Evolutionary conservation across 2,329 filamentous ascomycete species (phyloP).

Genomic region (Alternaria brassicicola): DNA sequence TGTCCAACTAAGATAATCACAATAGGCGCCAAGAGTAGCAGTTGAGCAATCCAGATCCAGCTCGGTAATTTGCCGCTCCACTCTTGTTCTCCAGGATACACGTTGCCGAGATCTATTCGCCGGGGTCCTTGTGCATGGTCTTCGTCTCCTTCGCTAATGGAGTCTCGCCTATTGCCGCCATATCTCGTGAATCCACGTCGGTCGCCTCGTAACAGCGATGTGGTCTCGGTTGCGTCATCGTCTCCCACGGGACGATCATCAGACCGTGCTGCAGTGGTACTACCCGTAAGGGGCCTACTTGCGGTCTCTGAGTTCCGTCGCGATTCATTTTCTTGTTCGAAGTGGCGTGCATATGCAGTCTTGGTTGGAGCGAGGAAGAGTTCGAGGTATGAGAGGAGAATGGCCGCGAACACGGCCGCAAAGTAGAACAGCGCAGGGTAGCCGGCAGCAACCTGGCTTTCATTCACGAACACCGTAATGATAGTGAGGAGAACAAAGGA

Average conservation of each 20-base stretch:
- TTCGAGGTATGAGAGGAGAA: conserved; percentile 78
- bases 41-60: conserved; percentile 88
- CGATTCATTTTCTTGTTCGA: conserved; percentile 41
- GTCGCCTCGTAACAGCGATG: conserved; percentile 60
- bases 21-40: conserved; percentile 79
- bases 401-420: conserved; percentile 73
- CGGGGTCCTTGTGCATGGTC: conserved; percentile 48
- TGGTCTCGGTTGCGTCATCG: conserved; percentile 60
- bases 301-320: conserved; percentile 37
- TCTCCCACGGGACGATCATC: conserved; percentile 41
- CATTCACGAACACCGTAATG: conserved; percentile 76
- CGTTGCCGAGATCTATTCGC: conserved; percentile 32
- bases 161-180: conserved; percentile 48
- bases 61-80: conserved; percentile 82
- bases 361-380: conserved; percentile 76
- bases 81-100: conserved; percentile 75
- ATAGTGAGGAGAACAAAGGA: conserved; percentile 75
- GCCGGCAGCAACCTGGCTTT: conserved; percentile 72
- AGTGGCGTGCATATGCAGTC: conserved; percentile 67
- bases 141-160: conserved; percentile 44
- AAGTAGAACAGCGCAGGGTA: conserved; percentile 86
- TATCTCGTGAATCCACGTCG: conserved; percentile 64
- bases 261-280: conserved; percentile 38
- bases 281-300: conserved; percentile 44
- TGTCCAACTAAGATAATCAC: conserved; percentile 79